Conservation (phyloP, 768 basidiomycete genomes). For the Stropharia rugosoannulata region DNA sequence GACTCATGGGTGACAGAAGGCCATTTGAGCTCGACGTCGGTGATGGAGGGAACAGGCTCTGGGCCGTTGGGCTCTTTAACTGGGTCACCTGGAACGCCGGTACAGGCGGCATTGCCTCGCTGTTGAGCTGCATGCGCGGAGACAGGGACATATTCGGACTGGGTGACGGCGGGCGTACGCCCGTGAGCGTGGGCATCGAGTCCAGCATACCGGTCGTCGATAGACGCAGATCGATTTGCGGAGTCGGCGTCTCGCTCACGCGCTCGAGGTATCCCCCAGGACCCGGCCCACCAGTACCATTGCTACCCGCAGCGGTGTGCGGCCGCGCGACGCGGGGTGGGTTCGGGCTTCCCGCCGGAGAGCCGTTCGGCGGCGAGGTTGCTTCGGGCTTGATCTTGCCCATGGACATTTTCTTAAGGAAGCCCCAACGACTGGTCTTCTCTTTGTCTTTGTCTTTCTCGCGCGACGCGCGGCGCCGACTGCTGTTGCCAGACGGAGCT, state of each 20-base stretch:
- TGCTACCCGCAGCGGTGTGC: constrained; percentile 26
- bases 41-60: constrained; percentile 14
- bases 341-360: constrained; percentile 31
- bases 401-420: constrained; percentile 99
- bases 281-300: background rate
- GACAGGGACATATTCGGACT: constrained; percentile 8
- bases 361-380: constrained; percentile 34
- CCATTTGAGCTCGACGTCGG: constrained; percentile 19
- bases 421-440: constrained; percentile 85
- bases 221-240: constrained; percentile 69
- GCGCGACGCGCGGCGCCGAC: too few species aligned
- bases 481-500: constrained; percentile 23
- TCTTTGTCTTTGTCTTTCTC: constrained; percentile 25
- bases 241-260: constrained; percentile 47
- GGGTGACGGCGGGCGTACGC: constrained; percentile 23
- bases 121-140: background rate
- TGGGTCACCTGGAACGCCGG: background rate
- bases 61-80: constrained; percentile 7
- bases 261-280: constrained; percentile 20
- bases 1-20: constrained; percentile 24
- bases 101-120: background rate
- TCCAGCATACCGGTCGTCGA: constrained; percentile 70
- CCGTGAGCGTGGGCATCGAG: constrained; percentile 34
- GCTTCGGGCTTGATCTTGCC: constrained; percentile 79
- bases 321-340: constrained; percentile 27